phyloP scores from a whole-genome alignment of 2,329 filamentous ascomycete genomes.

The Alternaria panax region DNA sequence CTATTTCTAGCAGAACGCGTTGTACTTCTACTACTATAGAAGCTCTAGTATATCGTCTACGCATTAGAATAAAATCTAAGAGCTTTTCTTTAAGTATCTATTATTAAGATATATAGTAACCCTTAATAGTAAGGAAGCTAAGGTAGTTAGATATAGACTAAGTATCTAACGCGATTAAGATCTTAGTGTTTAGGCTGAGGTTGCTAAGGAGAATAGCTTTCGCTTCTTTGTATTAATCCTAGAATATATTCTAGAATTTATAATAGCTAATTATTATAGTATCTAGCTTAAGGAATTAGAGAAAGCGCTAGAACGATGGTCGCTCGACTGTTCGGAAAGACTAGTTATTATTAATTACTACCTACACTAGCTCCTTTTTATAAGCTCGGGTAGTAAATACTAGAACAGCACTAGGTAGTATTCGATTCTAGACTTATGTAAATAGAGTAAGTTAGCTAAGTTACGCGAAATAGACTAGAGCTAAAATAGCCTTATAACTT shows the following conservation, averaged over 20 bases:
- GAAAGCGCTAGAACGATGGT: constrained; percentile 11
- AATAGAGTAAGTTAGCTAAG: no score
- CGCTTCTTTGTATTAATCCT: constrained; percentile 1
- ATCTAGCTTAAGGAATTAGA: constrained; percentile 4
- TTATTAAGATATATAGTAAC: constrained; percentile 17
- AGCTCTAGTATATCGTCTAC: not conserved
- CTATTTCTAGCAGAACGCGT: not conserved
- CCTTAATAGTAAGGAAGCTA: constrained; percentile 11
- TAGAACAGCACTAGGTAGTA: no score
- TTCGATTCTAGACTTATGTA: no score
- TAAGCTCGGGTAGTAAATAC: no score
- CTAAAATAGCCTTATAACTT: no score
- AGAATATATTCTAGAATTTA: constrained; percentile 9
- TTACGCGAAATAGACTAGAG: no score
- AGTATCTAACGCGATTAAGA: constrained; percentile 6
- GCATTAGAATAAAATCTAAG: constrained; percentile 12
- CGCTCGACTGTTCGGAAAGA: constrained; percentile 1
- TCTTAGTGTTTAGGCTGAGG: not conserved
- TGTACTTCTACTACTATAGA: not conserved
- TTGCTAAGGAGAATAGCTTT: not conserved
- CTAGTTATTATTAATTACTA: constrained; percentile 15
- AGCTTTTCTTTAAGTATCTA: constrained; percentile 3
- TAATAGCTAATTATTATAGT: constrained; percentile 11
- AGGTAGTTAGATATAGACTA: constrained; percentile 14
- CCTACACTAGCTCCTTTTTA: no score